Evolutionary conservation across 495 filamentous ascomycete genomes (phyloP).

Genomic region (Podospora pseudopauciseta): DNA sequence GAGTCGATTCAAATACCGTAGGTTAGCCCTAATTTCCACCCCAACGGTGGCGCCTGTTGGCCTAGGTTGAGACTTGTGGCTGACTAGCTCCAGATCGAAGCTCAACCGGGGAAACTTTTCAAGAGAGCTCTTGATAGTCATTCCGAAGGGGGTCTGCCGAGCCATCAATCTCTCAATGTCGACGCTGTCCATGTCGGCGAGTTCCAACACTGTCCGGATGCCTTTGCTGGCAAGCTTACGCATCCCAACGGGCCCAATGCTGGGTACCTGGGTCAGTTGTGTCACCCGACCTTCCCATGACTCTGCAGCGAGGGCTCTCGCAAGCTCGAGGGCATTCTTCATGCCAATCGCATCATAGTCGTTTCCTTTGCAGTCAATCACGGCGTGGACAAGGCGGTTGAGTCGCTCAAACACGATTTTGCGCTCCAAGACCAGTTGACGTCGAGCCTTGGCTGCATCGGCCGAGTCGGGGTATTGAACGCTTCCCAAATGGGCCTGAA

Average conservation of each 20-base stretch:
- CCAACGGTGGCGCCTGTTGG: conserved; percentile 38
- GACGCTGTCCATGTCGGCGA: conserved; percentile 63
- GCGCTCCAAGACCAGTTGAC: conserved; percentile 67
- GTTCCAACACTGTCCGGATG: conserved; percentile 65
- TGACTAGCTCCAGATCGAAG: conserved; percentile 43
- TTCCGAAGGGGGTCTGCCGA: conserved; percentile 80
- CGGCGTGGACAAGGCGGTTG: conserved; percentile 72
- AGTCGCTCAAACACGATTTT: conserved; percentile 67
- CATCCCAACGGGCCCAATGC: conserved; percentile 73
- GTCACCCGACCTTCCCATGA: conserved; percentile 84
- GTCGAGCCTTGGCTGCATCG: conserved; percentile 57
- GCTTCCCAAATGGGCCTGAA: conserved; percentile 75
- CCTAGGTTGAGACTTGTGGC: conserved; percentile 16
- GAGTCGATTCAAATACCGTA: conserved; percentile 71
- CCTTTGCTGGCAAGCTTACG: conserved; percentile 71
- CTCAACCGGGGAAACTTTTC: conserved; percentile 72
- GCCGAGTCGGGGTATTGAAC: conserved; percentile 67
- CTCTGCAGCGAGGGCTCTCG: conserved; percentile 70
- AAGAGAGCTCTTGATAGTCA: conserved; percentile 59
- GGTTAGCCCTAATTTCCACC: conserved; percentile 61
- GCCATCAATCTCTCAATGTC: conserved; percentile 74
- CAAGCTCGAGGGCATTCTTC: conserved; percentile 71
- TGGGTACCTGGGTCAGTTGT: conserved; percentile 82
- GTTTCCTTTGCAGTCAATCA: conserved; percentile 76
- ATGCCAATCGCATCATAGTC: conserved; percentile 64